Conservation (phyloP, 352 stramenopile species). For the Phytophthora boehmeriae region DNA sequence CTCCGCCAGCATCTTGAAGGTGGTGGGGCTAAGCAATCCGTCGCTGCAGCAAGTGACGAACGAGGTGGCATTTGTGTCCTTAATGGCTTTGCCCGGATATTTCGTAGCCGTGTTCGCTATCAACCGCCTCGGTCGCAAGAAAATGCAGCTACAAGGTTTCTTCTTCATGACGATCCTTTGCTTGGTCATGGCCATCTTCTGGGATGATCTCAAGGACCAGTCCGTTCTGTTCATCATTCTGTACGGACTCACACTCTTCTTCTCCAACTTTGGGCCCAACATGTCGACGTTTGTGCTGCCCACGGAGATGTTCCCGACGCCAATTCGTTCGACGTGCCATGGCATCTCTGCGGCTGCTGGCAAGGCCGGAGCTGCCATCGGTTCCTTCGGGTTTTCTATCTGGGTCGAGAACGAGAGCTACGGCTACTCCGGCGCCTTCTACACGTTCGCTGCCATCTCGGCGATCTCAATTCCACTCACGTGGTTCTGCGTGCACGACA, state of each 20-base stretch:
- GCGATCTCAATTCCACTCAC: slow-evolving; percentile 51
- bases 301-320: slow-evolving; percentile 79
- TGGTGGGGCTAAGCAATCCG: slow-evolving; percentile 45
- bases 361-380: slow-evolving; percentile 78
- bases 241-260: slow-evolving; percentile 74
- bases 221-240: slow-evolving; percentile 64
- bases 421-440: slow-evolving; percentile 53
- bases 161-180: slow-evolving; percentile 58
- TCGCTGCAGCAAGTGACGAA: slow-evolving; percentile 53
- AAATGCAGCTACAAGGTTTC: slow-evolving; percentile 73
- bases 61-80: slow-evolving; percentile 55
- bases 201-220: slow-evolving; percentile 49
- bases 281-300: slow-evolving; percentile 86
- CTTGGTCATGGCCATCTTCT: slow-evolving; percentile 53
- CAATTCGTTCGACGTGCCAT: slow-evolving; percentile 82
- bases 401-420: slow-evolving; percentile 53
- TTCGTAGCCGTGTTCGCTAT: slow-evolving; percentile 69
- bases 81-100: slow-evolving; percentile 74
- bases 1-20: slow-evolving; percentile 55
- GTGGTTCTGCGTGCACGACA: slow-evolving; percentile 60
- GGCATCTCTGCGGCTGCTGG: slow-evolving; percentile 83
- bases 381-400: slow-evolving; percentile 56
- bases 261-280: slow-evolving; percentile 84
- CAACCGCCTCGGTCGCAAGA: slow-evolving; percentile 54
- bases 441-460: slow-evolving; percentile 47